phyloP scores from a whole-genome alignment of 148 eudicot species.

The Suaeda aralocaspica region DNA sequence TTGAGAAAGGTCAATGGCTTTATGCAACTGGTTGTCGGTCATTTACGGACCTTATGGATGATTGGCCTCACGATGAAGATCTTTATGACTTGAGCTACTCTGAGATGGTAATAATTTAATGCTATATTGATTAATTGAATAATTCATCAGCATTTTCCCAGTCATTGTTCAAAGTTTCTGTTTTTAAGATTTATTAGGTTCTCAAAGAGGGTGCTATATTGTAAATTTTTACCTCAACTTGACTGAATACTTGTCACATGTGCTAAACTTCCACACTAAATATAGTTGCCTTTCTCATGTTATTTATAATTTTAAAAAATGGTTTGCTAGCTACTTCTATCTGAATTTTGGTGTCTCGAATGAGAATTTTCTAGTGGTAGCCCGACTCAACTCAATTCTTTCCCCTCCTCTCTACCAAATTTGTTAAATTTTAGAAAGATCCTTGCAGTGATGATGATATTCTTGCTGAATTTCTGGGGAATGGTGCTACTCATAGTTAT shows the following conservation, averaged over 20 bases:
- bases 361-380: no score
- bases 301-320: not conserved
- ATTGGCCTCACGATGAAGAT: slow-evolving; percentile 91
- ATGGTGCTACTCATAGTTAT: no score
- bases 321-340: not conserved
- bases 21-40: slow-evolving; percentile 72
- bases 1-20: slow-evolving; percentile 99
- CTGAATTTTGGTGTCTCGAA: not conserved
- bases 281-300: slow-evolving; percentile 6
- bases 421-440: no score
- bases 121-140: not conserved
- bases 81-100: slow-evolving; percentile 77
- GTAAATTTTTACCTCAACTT: not conserved
- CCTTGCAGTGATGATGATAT: no score
- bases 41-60: slow-evolving; percentile 66
- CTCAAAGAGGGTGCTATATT: not conserved
- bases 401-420: not conserved
- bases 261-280: not conserved
- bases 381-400: not conserved
- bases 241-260: not conserved
- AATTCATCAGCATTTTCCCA: not conserved
- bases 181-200: slow-evolving; percentile 9
- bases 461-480: no score
- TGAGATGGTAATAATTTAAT: slow-evolving; percentile 55
- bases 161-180: not conserved